Conservation (phyloP, 2,329 filamentous ascomycete genomes). For the Epichloe festucae region DNA sequence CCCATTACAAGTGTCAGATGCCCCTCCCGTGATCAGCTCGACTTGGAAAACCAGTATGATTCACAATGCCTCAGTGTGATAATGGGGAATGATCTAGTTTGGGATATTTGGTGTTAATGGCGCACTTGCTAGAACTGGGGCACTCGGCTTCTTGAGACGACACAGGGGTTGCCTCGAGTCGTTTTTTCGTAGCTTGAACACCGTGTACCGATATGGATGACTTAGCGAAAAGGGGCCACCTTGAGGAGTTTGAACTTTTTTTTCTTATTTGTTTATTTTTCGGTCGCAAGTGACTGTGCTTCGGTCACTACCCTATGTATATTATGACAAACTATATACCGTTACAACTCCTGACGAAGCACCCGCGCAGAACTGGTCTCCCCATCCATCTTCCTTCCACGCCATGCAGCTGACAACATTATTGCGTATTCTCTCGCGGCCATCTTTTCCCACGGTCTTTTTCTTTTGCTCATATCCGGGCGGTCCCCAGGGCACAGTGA, state of each 20-base stretch:
- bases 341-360: constrained; percentile 54
- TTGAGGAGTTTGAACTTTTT: neutral
- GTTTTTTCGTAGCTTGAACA: neutral
- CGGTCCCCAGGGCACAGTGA: constrained; percentile 47
- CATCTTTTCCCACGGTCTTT: constrained; percentile 44
- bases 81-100: neutral
- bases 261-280: too few relatives aligned
- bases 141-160: neutral
- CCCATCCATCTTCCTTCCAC: constrained; percentile 49
- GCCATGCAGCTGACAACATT: constrained; percentile 50
- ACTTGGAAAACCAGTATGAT: neutral
- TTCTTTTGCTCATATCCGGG: constrained; percentile 33
- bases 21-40: neutral
- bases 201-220: constrained; percentile 3
- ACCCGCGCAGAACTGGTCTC: constrained; percentile 51
- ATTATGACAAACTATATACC: constrained; percentile 37
- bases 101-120: constrained; percentile 5
- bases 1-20: neutral
- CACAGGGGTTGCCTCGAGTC: neutral
- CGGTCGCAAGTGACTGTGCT: neutral
- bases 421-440: constrained; percentile 43
- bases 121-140: constrained; percentile 1
- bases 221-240: constrained; percentile 1
- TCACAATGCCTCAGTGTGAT: neutral
- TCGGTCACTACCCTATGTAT: constrained; percentile 4